Evolutionary conservation across 2,329 filamentous ascomycete species (phyloP), one percentile per base, ranked within the genome.

Genomic region (Ascocoryne sarcoides): DNA sequence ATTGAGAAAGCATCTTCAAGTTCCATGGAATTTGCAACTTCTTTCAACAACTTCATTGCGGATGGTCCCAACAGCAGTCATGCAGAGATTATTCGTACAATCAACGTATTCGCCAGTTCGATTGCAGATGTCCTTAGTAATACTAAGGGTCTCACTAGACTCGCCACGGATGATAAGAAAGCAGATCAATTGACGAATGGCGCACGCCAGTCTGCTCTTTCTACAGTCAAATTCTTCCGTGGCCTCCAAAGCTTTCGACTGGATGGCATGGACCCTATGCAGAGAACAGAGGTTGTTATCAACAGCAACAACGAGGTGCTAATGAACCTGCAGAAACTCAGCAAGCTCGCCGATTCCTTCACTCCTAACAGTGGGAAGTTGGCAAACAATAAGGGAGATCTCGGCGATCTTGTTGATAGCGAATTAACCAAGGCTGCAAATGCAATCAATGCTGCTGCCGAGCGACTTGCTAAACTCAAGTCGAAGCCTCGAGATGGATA

Each of bases 11-110:
- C 92, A 0, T 92, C 89, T 5, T 79, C 88, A 8, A 94, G 81
- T 50, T 87, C 92, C 10, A 96, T 93, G 63, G 92, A 98, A 60
- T 98, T 98, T 63, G 92, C 90, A 1, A 96, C 90, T 0, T 82
- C 92, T 0, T 98, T 96, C 72, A 98, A 95, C 69, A 94, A 94
- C 64, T 96, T 93, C 62, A 93, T 98, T 55, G 92, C 90, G 5
- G 92, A 98, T 59, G 92, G 92, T 0, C 89, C 90, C 4, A 94
- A 89, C 62, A 87, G 85, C 59, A 81, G 80, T 8, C 87, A 95
- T 57, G 77, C 84, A 2, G 89, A 95, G 44, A 83, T 98, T 46
- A 96, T 96, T 63, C 88, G 88, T 60, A 86, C 87, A 1, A 84
- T 95, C 54, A 92, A 87, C 57, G 76, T 88, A 38, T 95, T 96